These are phyloP conservation scores for Nakataea oryzae DNA, from an alignment of 2,329 filamentous ascomycete genomes.

Conservation along the genomic window DNA sequence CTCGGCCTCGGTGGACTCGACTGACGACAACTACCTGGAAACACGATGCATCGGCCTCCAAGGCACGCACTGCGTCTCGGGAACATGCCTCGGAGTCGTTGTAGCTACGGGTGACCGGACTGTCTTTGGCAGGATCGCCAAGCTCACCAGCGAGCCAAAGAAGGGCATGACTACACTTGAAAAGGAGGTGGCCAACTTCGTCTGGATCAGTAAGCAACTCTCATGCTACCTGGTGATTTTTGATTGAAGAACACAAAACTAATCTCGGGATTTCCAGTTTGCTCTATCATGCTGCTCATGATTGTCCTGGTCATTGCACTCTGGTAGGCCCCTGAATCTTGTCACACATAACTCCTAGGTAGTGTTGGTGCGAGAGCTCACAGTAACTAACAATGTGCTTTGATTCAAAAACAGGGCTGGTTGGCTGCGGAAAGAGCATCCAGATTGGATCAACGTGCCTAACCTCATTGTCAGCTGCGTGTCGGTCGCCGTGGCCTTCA, in stretches of 20 bases:
- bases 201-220: conserved; percentile 37
- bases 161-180: conserved; percentile 59
- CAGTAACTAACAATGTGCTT: conserved; percentile 36
- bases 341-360: conserved; percentile 18
- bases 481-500: conserved; percentile 63
- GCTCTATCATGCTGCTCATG: conserved; percentile 54
- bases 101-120: conserved; percentile 64
- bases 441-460: conserved; percentile 62
- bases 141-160: conserved; percentile 59
- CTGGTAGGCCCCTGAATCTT: conserved; percentile 35
- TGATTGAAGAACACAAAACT: background rate
- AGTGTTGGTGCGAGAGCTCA: too few species aligned
- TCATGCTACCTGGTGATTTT: background rate
- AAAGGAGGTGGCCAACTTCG: conserved; percentile 63
- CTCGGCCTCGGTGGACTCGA: conserved; percentile 51
- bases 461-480: conserved; percentile 65
- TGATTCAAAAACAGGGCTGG: conserved; percentile 37
- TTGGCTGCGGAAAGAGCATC: conserved; percentile 58
- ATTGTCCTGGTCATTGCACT: conserved; percentile 54
- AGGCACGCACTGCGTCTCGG: conserved; percentile 68
- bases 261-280: conserved; percentile 24
- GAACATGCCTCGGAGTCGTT: conserved; percentile 55
- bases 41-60: conserved; percentile 67
- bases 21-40: conserved; percentile 66
- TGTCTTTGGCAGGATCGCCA: conserved; percentile 67